Base-by-base conservation (phyloP, 1,284 basidiomycete genomes). In the Neotropicomus parvogracilis region DNA sequence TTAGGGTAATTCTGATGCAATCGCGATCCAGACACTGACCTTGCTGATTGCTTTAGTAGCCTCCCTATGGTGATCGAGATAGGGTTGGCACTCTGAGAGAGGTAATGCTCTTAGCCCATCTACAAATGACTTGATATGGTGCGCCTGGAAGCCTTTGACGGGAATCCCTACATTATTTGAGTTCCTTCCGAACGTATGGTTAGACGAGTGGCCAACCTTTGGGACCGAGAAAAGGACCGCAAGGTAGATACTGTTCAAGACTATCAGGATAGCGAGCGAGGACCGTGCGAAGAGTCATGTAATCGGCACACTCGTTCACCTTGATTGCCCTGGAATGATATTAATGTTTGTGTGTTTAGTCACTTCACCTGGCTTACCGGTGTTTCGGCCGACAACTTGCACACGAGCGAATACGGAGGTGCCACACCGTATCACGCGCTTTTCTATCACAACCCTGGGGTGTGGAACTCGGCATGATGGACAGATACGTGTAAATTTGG, bases 361-460 rank as follows among this genome's bases (percentile, higher is more conserved):
- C 11, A 39, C n/a, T 6, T 17, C 13, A 38, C 11, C 21, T n/a
- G 9, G 8, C 63, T 56, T 45, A 66, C 61, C 52, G 54, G 44
- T 64, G 51, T 44, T 57, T 67, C 29, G 50, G 27, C 5, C 64
- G 59, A 43, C 61, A 63, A 19, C 37, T 11, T 4, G 45, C 56
- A 41, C 61, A 63, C 13, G 63, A 64, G 12, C 62, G 64, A 47
- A 67, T 48, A 20, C 63, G 61, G 45, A 63, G 43, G 36, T 67
- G 64, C 61, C 61, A 66, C 31, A 65, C 52, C 14, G 45, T 66
- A 43, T 65, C 54, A 9, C 60, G 54, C 11, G 63, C 61, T 49
- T 50, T 65, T 39, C 43, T 52, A 24, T 58, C 43, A 26, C 65
- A 63, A n/a, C 46, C 64, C 65, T 67, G 34, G 21, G 24, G 24